These are phyloP conservation scores for Fusarium sulawesiense DNA, from an alignment of 2,329 filamentous ascomycete genomes.

Conservation along the genomic window DNA sequence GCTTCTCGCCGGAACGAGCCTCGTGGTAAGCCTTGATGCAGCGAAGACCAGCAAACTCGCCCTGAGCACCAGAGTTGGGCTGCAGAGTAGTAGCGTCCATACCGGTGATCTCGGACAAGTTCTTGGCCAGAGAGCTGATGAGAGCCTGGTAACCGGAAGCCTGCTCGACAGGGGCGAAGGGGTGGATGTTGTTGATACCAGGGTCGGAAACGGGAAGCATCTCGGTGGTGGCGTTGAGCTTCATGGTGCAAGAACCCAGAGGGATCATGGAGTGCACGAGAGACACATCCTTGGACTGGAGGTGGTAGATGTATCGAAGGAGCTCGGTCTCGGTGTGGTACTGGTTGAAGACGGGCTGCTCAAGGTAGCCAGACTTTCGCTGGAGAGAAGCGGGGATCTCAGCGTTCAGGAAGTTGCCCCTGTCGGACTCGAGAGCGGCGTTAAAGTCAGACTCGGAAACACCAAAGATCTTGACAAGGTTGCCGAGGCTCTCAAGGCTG, in stretches of 20 bases:
- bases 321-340: slow-evolving; percentile 96
- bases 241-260: slow-evolving; percentile 97
- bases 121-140: slow-evolving; percentile 76
- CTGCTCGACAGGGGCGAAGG: slow-evolving; percentile 75
- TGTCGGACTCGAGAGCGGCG: slow-evolving; percentile 43
- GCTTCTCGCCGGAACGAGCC: slow-evolving; percentile 65
- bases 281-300: slow-evolving; percentile 94
- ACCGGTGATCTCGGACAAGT: slow-evolving; percentile 85
- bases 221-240: slow-evolving; percentile 92
- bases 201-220: slow-evolving; percentile 77
- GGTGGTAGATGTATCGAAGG: slow-evolving; percentile 89
- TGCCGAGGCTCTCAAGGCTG: slow-evolving; percentile 37
- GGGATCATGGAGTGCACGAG: slow-evolving; percentile 98
- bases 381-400: slow-evolving; percentile 70
- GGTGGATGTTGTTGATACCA: slow-evolving; percentile 74
- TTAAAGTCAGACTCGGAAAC: slow-evolving; percentile 44
- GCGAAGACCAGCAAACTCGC: slow-evolving; percentile 90
- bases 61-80: slow-evolving; percentile 95
- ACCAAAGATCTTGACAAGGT: slow-evolving; percentile 43
- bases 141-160: slow-evolving; percentile 77
- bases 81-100: slow-evolving; percentile 90
- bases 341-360: slow-evolving; percentile 93
- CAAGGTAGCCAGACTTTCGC: slow-evolving; percentile 80
- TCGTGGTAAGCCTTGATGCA: slow-evolving; percentile 88
- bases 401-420: slow-evolving; percentile 51